Conservation (phyloP, 371 early-diverging fungal genomes). For the Rhizopus delemar region DNA sequence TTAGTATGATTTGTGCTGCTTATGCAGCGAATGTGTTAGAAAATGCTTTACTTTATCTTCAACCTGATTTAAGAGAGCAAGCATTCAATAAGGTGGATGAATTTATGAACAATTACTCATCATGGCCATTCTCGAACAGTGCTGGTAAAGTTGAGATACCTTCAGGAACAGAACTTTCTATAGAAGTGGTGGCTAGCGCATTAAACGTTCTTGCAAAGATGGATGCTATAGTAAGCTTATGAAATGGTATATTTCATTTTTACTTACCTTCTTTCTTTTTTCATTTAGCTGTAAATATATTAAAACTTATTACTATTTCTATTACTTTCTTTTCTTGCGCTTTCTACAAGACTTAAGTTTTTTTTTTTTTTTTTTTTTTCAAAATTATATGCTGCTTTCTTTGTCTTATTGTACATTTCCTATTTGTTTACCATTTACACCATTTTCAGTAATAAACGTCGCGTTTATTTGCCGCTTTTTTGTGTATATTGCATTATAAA, state of each 20-base stretch:
- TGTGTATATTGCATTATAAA: too few relatives aligned
- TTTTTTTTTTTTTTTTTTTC: too few relatives aligned
- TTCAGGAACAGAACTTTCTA: constrained; percentile 57
- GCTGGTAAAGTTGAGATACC: constrained; percentile 62
- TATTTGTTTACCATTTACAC: too few relatives aligned
- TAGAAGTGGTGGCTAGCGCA: constrained; percentile 77
- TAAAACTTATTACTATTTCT: too few relatives aligned
- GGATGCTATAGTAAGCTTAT: constrained; percentile 80
- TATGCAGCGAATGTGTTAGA: constrained; percentile 96
- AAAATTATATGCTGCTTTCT: too few relatives aligned
- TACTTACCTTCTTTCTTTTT: too few relatives aligned
- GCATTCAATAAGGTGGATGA: constrained; percentile 89
- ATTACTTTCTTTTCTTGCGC: too few relatives aligned
- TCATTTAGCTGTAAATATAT: too few relatives aligned
- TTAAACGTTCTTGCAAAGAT: constrained; percentile 84
- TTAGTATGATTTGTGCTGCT: constrained; percentile 92
- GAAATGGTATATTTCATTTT: background rate
- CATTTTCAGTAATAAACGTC: too few relatives aligned
- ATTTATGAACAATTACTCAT: constrained; percentile 81
- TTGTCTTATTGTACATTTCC: too few relatives aligned
- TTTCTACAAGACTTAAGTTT: too few relatives aligned
- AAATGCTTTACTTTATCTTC: constrained; percentile 84
- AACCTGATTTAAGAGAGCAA: constrained; percentile 83
- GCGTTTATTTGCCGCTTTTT: too few relatives aligned
- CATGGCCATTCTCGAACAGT: constrained; percentile 70